Evolutionary conservation across 352 stramenopile species (phyloP).

Genomic region (Globisporangium okanoganense): DNA sequence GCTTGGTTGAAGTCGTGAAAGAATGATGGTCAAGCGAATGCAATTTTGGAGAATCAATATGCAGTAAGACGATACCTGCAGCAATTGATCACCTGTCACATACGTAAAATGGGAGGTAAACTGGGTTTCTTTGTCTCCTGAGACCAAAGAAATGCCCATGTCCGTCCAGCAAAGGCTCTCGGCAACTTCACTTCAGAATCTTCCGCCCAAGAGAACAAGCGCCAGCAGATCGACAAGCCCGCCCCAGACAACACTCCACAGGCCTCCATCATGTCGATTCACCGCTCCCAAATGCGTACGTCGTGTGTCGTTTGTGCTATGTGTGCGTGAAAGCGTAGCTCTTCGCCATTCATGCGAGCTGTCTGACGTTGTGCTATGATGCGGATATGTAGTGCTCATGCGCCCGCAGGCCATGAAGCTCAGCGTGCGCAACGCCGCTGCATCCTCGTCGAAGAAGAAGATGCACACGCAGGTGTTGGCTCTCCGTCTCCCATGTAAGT

Average conservation of each 20-base stretch:
- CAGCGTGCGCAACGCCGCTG: conserved; percentile 21
- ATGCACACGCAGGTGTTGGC: conserved; percentile 25
- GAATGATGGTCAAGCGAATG: too few species aligned
- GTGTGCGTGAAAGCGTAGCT: neutral
- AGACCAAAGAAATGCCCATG: neutral
- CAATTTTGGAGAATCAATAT: too few species aligned
- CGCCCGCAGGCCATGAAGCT: conserved; percentile 38
- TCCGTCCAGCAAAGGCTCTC: neutral
- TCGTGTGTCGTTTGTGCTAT: neutral
- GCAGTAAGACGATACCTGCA: too few species aligned
- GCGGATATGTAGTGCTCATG: conserved; percentile 27
- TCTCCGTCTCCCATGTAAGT: conserved; percentile 25
- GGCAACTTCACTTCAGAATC: conserved; percentile 10
- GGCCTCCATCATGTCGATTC: conserved; percentile 12
- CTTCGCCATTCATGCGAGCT: neutral
- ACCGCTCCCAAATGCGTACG: conserved; percentile 17
- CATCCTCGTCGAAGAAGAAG: conserved; percentile 29
- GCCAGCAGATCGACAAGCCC: neutral
- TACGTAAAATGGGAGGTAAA: too few species aligned
- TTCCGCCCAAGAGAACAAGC: neutral
- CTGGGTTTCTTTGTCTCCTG: too few species aligned
- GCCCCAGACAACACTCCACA: neutral
- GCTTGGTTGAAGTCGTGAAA: neutral
- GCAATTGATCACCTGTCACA: too few species aligned
- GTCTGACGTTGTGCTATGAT: neutral